A percentile compares a stretch with the other conserved stretches of the same genome.
These are phyloP conservation scores for Acacia concinna DNA, from an alignment of 331 rosid genomes.

Conservation along the genomic window DNA sequence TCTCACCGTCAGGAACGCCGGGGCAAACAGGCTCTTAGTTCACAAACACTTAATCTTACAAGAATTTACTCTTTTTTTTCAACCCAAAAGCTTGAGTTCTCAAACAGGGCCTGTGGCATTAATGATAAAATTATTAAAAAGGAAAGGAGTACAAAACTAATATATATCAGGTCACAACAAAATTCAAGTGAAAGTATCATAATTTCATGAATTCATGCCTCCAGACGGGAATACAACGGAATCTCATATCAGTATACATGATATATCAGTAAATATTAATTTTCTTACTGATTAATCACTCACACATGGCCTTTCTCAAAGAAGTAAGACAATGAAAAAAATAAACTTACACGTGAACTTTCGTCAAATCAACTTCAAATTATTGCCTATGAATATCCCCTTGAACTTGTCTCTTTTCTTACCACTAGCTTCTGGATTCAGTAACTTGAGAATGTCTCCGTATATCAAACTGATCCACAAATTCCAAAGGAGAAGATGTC, in stretches of 20 bases:
- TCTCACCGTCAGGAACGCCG: too few relatives aligned
- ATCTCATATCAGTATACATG: conserved; percentile 34
- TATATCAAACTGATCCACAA: conserved; percentile 58
- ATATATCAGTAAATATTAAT: conserved; percentile 39
- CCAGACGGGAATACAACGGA: conserved; percentile 26
- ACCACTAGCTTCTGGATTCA: conserved; percentile 49
- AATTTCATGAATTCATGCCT: conserved; percentile 28
- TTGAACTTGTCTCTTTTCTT: conserved; percentile 25
- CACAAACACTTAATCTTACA: too few relatives aligned
- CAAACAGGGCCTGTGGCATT: background rate
- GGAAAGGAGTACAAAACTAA: conserved; percentile 9
- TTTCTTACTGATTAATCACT: conserved; percentile 43
- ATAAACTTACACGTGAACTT: conserved; percentile 43
- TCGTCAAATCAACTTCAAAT: conserved; percentile 42
- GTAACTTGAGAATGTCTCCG: conserved; percentile 42
- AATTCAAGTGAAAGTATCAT: conserved; percentile 23
- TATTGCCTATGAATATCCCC: conserved; percentile 45
- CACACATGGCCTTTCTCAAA: conserved; percentile 39
- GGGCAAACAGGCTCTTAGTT: too few relatives aligned
- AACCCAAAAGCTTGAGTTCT: too few relatives aligned
- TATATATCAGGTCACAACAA: conserved; percentile 11
- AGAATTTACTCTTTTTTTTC: too few relatives aligned
- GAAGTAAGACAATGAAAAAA: conserved; percentile 41
- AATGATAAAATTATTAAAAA: background rate
- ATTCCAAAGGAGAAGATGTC: conserved; percentile 60